Evolutionary conservation across 2,329 filamentous ascomycete species (phyloP).

Genomic region (Aspergillus calidoustus): DNA sequence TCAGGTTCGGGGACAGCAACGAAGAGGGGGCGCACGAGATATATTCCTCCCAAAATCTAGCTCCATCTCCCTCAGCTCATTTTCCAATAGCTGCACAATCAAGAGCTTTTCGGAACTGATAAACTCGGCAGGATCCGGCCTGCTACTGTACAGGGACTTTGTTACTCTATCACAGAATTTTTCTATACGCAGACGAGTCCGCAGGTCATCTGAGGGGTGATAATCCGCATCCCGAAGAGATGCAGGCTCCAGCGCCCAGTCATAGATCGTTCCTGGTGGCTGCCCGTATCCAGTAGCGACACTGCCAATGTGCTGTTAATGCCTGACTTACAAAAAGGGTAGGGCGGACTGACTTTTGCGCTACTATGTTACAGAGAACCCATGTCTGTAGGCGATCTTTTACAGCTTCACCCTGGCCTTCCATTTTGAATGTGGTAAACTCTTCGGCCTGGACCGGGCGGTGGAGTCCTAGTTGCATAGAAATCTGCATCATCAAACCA

Average conservation of each 20-base stretch:
- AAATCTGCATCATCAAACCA: constrained; percentile 68
- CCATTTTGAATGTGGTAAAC: constrained; percentile 53
- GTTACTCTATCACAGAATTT: constrained; percentile 64
- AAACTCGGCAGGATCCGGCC: constrained; percentile 57
- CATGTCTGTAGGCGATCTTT: constrained; percentile 67
- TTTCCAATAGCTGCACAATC: constrained; percentile 49
- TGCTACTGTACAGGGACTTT: constrained; percentile 59
- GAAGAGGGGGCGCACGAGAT: constrained; percentile 31
- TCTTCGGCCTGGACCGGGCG: constrained; percentile 65
- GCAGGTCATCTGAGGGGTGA: constrained; percentile 54
- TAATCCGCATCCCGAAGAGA: constrained; percentile 51
- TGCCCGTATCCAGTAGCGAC: constrained; percentile 68
- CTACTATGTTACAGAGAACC: constrained; percentile 69
- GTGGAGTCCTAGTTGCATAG: constrained; percentile 67
- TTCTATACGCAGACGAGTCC: constrained; percentile 58
- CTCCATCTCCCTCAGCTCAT: constrained; percentile 55
- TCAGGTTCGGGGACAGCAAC: constrained; percentile 13
- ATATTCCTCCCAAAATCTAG: constrained; percentile 53
- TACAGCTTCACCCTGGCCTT: constrained; percentile 63
- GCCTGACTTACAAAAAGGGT: not conserved
- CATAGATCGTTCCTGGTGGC: constrained; percentile 64
- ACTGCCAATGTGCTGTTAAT: constrained; percentile 37
- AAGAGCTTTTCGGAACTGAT: constrained; percentile 48
- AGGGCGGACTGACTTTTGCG: constrained; percentile 58
- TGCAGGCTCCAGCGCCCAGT: constrained; percentile 57